These are phyloP conservation scores for Boletus tylopilopsis DNA, from an alignment of 768 basidiomycete species.

Conservation along the genomic window DNA sequence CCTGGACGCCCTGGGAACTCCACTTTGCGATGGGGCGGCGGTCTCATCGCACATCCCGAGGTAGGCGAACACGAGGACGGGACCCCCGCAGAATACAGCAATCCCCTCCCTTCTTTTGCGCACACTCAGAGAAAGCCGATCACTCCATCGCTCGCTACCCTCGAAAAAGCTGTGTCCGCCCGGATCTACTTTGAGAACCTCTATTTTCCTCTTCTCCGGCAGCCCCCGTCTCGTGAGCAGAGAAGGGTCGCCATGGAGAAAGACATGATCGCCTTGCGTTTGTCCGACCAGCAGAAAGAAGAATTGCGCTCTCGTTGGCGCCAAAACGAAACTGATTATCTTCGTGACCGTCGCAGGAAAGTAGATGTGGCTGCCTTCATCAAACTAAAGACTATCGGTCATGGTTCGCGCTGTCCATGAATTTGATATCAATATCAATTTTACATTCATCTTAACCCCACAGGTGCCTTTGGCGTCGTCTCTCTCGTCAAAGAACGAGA, in stretches of 20 bases:
- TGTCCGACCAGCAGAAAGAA: conserved; percentile 69
- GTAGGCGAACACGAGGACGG: conserved; percentile 56
- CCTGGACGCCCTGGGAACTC: conserved; percentile 58
- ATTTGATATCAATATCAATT: conserved; percentile 24
- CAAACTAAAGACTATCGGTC: conserved; percentile 91
- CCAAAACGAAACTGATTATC: conserved; percentile 85
- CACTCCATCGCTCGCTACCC: conserved; percentile 81
- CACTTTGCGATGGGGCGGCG: conserved; percentile 56
- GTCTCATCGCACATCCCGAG: conserved; percentile 65
- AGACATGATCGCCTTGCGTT: conserved; percentile 73
- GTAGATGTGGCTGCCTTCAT: conserved; percentile 83
- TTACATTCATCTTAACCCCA: conserved; percentile 27
- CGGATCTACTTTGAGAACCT: conserved; percentile 93
- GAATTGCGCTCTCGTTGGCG: conserved; percentile 71
- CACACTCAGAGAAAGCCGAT: conserved; percentile 54
- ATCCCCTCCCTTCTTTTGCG: conserved; percentile 28
- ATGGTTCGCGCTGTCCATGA: conserved; percentile 52
- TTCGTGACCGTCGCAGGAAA: conserved; percentile 79
- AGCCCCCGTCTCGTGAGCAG: conserved; percentile 82
- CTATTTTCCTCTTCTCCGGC: conserved; percentile 82
- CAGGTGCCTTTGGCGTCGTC: conserved; percentile 95
- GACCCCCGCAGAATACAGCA: conserved; percentile 16
- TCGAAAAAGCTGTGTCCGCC: conserved; percentile 91
- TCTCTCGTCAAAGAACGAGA: conserved; percentile 82
- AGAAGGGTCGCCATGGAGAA: conserved; percentile 82